Evolutionary conservation across 148 eudicot species (phyloP).

Genomic region (Beta vulgaris): DNA sequence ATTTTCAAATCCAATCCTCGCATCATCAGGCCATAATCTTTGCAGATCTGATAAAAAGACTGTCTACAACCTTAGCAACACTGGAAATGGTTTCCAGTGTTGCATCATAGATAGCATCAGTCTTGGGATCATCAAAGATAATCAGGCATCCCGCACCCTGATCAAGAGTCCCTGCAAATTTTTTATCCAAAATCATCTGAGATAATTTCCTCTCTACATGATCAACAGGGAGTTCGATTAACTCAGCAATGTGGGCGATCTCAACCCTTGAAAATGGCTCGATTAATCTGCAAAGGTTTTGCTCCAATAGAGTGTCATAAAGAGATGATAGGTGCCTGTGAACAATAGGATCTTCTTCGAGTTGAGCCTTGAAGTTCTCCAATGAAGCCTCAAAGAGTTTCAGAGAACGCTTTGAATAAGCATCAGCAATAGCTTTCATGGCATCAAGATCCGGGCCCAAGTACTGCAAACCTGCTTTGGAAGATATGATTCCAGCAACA

Average conservation of each 20-base stretch:
- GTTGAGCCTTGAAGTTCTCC: constrained; percentile 37
- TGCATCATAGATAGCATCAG: constrained; percentile 48
- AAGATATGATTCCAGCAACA: constrained; percentile 46
- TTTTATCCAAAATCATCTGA: constrained; percentile 51
- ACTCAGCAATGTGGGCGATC: constrained; percentile 44
- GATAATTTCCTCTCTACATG: constrained; percentile 49
- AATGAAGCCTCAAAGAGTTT: constrained; percentile 45
- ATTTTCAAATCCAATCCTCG: background rate
- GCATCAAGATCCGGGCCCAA: constrained; percentile 51
- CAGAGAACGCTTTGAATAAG: constrained; percentile 43
- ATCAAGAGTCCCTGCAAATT: constrained; percentile 50
- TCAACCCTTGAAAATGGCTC: constrained; percentile 51
- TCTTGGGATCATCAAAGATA: constrained; percentile 44
- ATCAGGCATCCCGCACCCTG: constrained; percentile 52
- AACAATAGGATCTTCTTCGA: constrained; percentile 49
- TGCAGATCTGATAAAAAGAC: constrained; percentile 47
- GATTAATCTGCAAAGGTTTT: constrained; percentile 48
- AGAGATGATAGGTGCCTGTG: constrained; percentile 44
- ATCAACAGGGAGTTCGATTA: constrained; percentile 44
- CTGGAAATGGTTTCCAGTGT: constrained; percentile 44
- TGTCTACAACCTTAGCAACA: constrained; percentile 47
- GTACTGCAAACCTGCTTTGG: constrained; percentile 48
- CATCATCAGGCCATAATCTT: constrained; percentile 41
- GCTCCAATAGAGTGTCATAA: constrained; percentile 47
- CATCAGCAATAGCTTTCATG: constrained; percentile 53